phyloP scores from a whole-genome alignment of 192 early-diverging fungal species.

The Pecoramyces ruminantium region DNA sequence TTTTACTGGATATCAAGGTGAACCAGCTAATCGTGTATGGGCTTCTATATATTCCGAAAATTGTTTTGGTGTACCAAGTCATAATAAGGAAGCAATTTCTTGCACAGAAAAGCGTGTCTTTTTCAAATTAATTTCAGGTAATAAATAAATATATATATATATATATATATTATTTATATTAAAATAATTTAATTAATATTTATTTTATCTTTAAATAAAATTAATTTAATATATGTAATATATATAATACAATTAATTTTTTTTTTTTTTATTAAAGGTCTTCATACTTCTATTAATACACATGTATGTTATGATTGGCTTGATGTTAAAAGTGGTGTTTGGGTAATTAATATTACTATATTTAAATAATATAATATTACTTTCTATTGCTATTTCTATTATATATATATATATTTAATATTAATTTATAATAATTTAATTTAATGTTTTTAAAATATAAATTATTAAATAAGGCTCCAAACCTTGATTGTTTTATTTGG shows the following conservation, averaged over 20 bases:
- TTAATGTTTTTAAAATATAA: too few relatives aligned
- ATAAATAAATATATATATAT: too few relatives aligned
- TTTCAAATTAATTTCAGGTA: slow-evolving; percentile 49
- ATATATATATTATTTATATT: too few relatives aligned
- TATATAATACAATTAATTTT: too few relatives aligned
- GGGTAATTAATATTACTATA: slow-evolving; percentile 50
- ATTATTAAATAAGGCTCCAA: slow-evolving; percentile 27
- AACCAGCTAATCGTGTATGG: slow-evolving; percentile 78
- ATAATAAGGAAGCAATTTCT: neutral
- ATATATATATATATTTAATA: too few relatives aligned
- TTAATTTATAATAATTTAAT: too few relatives aligned
- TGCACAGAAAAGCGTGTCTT: slow-evolving; percentile 60
- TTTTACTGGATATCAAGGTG: slow-evolving; percentile 93
- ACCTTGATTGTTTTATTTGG: slow-evolving; percentile 80
- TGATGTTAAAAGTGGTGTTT: slow-evolving; percentile 74
- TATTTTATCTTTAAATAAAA: too few relatives aligned
- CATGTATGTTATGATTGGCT: slow-evolving; percentile 94
- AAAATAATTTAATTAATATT: too few relatives aligned
- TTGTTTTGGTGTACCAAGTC: slow-evolving; percentile 43
- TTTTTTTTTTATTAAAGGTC: slow-evolving; percentile 19
- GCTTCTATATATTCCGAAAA: slow-evolving; percentile 91
- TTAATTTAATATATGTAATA: too few relatives aligned
- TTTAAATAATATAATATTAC: too few relatives aligned
- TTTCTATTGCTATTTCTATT: too few relatives aligned
- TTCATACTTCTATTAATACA: slow-evolving; percentile 90